phyloP scores from a whole-genome alignment of 1,284 basidiomycete genomes.

The Moniliophthora roreri region DNA sequence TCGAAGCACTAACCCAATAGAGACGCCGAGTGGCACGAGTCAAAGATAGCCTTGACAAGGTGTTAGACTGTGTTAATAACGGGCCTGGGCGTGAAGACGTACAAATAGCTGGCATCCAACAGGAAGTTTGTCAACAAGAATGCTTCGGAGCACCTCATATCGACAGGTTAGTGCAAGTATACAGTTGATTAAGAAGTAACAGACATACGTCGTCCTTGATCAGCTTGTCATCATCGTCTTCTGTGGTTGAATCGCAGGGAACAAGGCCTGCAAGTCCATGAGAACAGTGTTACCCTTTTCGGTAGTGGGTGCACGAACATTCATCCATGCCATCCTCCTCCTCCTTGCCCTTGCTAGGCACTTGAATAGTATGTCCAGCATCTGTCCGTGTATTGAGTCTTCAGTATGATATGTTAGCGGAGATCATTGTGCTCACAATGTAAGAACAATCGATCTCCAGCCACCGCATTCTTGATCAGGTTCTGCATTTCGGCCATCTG shows the following conservation, averaged over 20 bases:
- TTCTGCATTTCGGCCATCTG: constrained; percentile 30
- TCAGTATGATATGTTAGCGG: neutral
- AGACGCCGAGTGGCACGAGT: constrained; percentile 49
- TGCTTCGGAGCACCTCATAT: constrained; percentile 35
- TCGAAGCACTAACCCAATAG: constrained; percentile 32
- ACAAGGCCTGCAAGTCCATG: constrained; percentile 12
- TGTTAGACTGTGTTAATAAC: neutral
- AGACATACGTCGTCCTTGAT: constrained; percentile 38
- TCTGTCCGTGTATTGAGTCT: constrained; percentile 20
- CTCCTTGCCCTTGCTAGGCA: constrained; percentile 24
- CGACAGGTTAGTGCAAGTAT: neutral
- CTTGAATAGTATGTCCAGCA: constrained; percentile 35
- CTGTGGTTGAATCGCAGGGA: constrained; percentile 19
- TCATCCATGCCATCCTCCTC: constrained; percentile 39
- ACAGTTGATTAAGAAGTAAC: neutral
- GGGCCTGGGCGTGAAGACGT: constrained; percentile 11
- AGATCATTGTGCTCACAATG: constrained; percentile 24
- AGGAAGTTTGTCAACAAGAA: constrained; percentile 40
- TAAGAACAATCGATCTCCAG: constrained; percentile 38
- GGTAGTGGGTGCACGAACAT: constrained; percentile 24
- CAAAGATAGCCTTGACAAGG: constrained; percentile 38
- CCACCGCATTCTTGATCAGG: constrained; percentile 26
- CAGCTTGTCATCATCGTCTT: constrained; percentile 14
- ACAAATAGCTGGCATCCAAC: constrained; percentile 39
- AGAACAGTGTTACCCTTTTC: neutral